Base-by-base conservation (phyloP, 208 protist genomes). In the Phytomonas serpens region DNA sequence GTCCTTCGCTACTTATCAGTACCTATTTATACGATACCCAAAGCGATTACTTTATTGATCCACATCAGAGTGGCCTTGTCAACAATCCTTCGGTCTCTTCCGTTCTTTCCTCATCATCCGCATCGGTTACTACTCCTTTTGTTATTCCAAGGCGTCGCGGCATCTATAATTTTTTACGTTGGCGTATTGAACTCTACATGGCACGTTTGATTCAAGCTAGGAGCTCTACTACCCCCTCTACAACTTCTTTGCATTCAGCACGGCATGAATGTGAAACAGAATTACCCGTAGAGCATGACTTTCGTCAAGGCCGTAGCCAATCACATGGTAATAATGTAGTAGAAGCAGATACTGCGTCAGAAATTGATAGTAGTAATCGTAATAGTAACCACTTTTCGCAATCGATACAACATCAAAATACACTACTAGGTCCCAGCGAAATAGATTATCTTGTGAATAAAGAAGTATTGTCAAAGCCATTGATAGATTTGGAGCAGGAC, bases 21-120 rank as follows among this genome's bases (percentile, higher is more conserved):
- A 83, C 83, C 23, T 90, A 88, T 76, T 73, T 89, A 36, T 76
- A 79, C 68, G 79, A 77, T 47, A 78, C 75, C 11, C 83, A 87
- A 61, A 82, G 82, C 40, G 85, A 94, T 72, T 94, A 94, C 73
- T 94, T 94, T 64, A 67, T 92, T 70, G 75, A 75, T 31, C 74
- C 77, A 4, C 68, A 75, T 2, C 33, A 63, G 16, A 47, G 36
- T 23, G 64, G 29, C 36, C 61, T 36, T 52, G 19, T 36, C 69
- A 37, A 4, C 11, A 51, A 34, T 40, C 57, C 29, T 36, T 31
- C 30, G 23, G 33, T 30, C 63, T 23, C 61, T 19, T 61, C 62
- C n/a, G 37, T 30, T 29, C 33, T 51, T 7, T 31, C 72, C 29
- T 66, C 72, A 14, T 32, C 51, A 38, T 70, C 72, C 30, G 36